Percentiles rank a stretch among this genome's conserved stretches.
phyloP scores from a whole-genome alignment of 495 filamentous ascomycete genomes.

The Penicillium goetzii region DNA sequence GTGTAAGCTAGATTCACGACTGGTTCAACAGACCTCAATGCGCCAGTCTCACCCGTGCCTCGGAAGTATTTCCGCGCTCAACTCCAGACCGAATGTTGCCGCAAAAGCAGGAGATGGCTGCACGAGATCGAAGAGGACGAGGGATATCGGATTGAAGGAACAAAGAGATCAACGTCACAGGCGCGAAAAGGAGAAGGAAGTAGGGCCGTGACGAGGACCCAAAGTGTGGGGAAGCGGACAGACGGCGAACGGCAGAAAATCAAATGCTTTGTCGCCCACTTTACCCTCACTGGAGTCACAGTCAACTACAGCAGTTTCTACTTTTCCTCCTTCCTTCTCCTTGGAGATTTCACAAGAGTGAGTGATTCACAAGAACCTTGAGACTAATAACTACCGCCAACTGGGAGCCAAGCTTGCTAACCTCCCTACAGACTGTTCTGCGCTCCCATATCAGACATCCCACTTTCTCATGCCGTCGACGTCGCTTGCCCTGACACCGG shows the following conservation, averaged over 20 bases:
- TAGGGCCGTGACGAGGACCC: constrained; percentile 23
- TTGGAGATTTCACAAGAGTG: constrained; percentile 1
- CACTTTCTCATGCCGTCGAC: constrained; percentile 54
- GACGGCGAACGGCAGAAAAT: constrained; percentile 36
- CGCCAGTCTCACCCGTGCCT: constrained; percentile 50
- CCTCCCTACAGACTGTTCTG: constrained; percentile 3
- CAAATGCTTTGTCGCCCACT: constrained; percentile 32
- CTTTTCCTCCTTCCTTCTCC: background rate
- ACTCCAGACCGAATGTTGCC: constrained; percentile 28
- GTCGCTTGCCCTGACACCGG: constrained; percentile 61
- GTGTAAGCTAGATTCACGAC: constrained; percentile 23
- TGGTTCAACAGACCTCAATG: constrained; percentile 46
- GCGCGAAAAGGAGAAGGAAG: constrained; percentile 19
- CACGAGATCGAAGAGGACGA: constrained; percentile 1
- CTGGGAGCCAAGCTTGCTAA: constrained; percentile 3
- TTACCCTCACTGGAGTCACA: constrained; percentile 15
- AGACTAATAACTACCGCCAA: background rate
- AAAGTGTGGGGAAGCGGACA: constrained; percentile 43
- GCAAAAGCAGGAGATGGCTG: constrained; percentile 7
- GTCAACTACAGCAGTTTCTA: background rate
- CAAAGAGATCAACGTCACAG: constrained; percentile 4
- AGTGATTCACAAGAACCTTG: background rate
- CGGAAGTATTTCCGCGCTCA: constrained; percentile 36
- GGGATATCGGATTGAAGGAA: constrained; percentile 18
- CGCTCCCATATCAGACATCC: constrained; percentile 19